Evolutionary conservation across 345 rosid species (phyloP).

Genomic region (Acer saccharum): DNA sequence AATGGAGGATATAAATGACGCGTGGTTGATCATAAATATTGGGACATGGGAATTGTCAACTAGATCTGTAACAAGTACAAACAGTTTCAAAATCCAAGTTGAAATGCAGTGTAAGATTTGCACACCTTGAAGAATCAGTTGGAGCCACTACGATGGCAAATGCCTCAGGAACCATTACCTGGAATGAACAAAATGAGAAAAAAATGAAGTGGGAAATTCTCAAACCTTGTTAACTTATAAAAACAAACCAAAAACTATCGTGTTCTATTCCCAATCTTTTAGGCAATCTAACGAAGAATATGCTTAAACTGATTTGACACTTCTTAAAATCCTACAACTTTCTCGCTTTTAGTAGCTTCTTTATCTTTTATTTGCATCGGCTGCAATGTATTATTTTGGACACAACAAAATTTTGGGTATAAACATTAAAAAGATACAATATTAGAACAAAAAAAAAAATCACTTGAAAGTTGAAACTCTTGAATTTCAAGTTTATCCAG

Average conservation of each 20-base stretch:
- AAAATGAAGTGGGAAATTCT: neutral
- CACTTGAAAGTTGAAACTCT: neutral
- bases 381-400: neutral
- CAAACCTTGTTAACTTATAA: neutral
- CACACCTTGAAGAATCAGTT: constrained; percentile 72
- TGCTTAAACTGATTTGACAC: neutral
- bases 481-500: neutral
- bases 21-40: neutral
- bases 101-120: constrained; percentile 5
- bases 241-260: neutral
- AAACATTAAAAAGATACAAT: neutral
- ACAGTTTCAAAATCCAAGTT: neutral
- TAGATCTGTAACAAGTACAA: neutral
- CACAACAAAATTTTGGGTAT: neutral
- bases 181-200: constrained; percentile 6
- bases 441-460: neutral
- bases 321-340: neutral
- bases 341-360: neutral
- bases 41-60: neutral
- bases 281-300: neutral
- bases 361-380: constrained; percentile 5
- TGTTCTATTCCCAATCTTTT: neutral
- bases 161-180: constrained; percentile 93
- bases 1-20: neutral
- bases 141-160: constrained; percentile 95